Evolutionary conservation across 306 rosid genomes (phyloP), one percentile per base, ranked within the genome.

Genomic region (Cyamopsis tetragonoloba): DNA sequence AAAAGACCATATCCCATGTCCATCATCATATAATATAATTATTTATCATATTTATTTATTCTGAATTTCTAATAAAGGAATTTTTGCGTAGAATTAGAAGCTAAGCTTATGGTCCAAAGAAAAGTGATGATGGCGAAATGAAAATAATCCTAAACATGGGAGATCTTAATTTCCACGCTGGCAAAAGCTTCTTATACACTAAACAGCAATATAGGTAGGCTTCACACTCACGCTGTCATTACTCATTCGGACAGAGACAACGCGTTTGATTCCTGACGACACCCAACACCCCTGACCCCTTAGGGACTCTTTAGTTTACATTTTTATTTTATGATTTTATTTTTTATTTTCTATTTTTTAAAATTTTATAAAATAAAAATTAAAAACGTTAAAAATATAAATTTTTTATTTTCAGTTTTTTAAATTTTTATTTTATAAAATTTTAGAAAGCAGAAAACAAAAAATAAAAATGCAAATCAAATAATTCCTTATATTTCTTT

Each of bases 191-290:
- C 15, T 32, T 22, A 47, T 62, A n/a, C 53, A 20, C 12, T 44
- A 43, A 32, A 43, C 28, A 50, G 20, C 38, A 50, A 62, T 12
- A 62, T 46, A 30, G 77, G 57, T 71, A n/a, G 61, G 71, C 71
- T 72, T 72, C 26, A 39, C 20, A 26, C 0, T 28, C 55, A 44
- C 46, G 68, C 4, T 70, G 68, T 76, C 30, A 77, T 71, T 55
- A 38, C 69, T 64, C 15, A 64, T 64, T 64, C 28, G 68, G 77
- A 64, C 42, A 38, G 32, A 47, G 60, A 66, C n/a, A n/a, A n/a
- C 71, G 61, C 59, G 70, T 43, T 34, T 31, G 82, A 51, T 78
- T 78, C 67, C 24, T 53, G 54, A 73, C 67, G 76, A 51, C 79
- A 67, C 49, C 79, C 57, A 59, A 51, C n/a, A n/a, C 43, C 35